Base-by-base conservation (phyloP, 768 basidiomycete species). In the Trametes meyenii region DNA sequence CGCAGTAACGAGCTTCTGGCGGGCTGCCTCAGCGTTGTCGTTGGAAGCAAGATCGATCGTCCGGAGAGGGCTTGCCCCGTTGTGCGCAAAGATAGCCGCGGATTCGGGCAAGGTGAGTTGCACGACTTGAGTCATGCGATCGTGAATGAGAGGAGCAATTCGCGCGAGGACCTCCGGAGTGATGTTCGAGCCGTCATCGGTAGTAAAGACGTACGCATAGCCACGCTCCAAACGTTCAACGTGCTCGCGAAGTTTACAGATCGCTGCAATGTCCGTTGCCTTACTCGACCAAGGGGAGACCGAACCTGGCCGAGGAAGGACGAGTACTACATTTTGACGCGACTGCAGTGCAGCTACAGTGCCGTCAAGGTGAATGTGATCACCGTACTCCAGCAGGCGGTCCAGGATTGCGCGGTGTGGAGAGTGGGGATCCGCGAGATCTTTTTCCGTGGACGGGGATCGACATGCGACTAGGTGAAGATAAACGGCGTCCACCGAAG, bases 241-340 rank as follows among this genome's bases (percentile, higher is more conserved):
- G 55, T 86, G 79, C 2, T 74, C 71, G 19, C 81, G 85, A 2
- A 99, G 86, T 55, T 88, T 89, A 77, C 97, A 99, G 54, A 98
- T 85, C 10, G 77, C 77, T 21, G 96, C 84, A 57, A 99, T 98
- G 72, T 99, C 96, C 0, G 96, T 98, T 2, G 97, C 96, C 76
- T 99, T 99, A 75, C 92, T 96, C 5, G 96, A 98, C 97, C 97
- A 99, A 2, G 97, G 96, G 4, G 96, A 98, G 69, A 98, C 89
- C 3, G 96, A 95, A 3, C 96, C 96, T 8, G 86, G 81, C 60
- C 96, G 79, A 12, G 96, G 96, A 6, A 90, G 77, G 42, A 97
- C 86, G 71, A 86, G 96, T 43, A 86, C 75, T 12, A 87, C 76
- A 50, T 84, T 83, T 26, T 67, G 60, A 44, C 63, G 65, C 11